These are phyloP conservation scores for Aspergillus campestris DNA, from an alignment of 495 filamentous ascomycete species.

Conservation along the genomic window DNA sequence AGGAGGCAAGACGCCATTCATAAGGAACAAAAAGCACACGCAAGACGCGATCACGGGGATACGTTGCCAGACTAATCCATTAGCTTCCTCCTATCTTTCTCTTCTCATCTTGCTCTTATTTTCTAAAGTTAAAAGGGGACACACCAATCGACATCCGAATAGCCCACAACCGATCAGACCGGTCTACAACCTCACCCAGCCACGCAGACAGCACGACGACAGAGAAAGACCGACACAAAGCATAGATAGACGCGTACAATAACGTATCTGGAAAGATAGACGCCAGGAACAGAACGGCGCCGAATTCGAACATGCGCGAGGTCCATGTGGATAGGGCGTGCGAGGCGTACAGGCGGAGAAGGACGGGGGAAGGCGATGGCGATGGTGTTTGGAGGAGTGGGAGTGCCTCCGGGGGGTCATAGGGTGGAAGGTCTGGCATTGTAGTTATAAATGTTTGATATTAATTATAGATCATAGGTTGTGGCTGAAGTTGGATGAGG, in stretches of 20 bases:
- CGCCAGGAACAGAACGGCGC: slow-evolving; percentile 54
- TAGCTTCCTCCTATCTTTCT: not conserved
- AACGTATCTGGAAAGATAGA: slow-evolving; percentile 48
- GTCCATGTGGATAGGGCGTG: slow-evolving; percentile 67
- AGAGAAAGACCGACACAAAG: slow-evolving; percentile 22
- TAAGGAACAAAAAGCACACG: slow-evolving; percentile 19
- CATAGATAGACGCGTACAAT: slow-evolving; percentile 35
- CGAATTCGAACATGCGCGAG: slow-evolving; percentile 60
- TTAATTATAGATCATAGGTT: no score
- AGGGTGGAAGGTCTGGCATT: not conserved
- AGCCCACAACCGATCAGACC: slow-evolving; percentile 38
- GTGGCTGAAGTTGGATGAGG: no score
- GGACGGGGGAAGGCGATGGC: slow-evolving; percentile 6
- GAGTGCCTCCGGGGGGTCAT: not conserved
- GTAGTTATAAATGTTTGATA: no score
- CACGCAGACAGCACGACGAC: slow-evolving; percentile 28
- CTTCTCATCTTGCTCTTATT: slow-evolving; percentile 2
- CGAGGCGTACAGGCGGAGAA: slow-evolving; percentile 42
- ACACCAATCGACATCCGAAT: slow-evolving; percentile 42
- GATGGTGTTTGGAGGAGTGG: not conserved
- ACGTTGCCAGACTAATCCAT: slow-evolving; percentile 26
- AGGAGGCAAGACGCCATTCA: slow-evolving; percentile 12
- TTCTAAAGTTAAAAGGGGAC: slow-evolving; percentile 1
- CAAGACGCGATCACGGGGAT: slow-evolving; percentile 32
- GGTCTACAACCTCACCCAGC: slow-evolving; percentile 39